Percentiles rank a stretch among this genome's conserved stretches.
These are phyloP conservation scores for Trematosphaeria pertusa DNA, from an alignment of 2,329 filamentous ascomycete species.

Conservation along the genomic window DNA sequence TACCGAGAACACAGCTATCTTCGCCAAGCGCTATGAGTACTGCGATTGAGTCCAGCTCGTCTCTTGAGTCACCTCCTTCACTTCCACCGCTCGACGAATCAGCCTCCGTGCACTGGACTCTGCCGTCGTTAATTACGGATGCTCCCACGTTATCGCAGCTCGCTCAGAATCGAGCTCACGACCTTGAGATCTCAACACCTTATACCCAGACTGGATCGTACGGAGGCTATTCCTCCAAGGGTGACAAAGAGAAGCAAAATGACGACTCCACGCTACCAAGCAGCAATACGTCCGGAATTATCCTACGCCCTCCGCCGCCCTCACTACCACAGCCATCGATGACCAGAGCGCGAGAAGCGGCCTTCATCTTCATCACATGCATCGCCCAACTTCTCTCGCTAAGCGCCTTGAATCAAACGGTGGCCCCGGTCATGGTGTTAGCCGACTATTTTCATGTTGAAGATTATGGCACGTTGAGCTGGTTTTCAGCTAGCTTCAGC, in stretches of 20 bases:
- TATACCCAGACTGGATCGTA: neutral
- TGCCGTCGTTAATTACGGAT: neutral
- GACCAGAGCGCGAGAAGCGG: slow-evolving; percentile 17
- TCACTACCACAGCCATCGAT: slow-evolving; percentile 1
- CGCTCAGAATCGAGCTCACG: neutral
- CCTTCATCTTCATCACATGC: slow-evolving; percentile 33
- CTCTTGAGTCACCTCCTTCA: neutral
- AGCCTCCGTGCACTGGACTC: neutral
- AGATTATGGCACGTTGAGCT: slow-evolving; percentile 50
- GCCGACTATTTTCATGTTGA: slow-evolving; percentile 49
- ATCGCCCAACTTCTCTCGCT: slow-evolving; percentile 53
- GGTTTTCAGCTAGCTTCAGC: slow-evolving; percentile 57
- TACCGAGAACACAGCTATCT: no score
- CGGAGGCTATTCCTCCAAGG: neutral
- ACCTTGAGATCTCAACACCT: neutral
- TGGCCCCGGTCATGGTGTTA: slow-evolving; percentile 50
- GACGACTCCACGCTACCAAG: neutral
- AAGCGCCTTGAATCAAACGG: slow-evolving; percentile 43
- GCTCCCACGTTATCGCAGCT: neutral
- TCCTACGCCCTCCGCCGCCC: neutral
- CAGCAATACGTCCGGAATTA: neutral
- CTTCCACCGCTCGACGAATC: neutral
- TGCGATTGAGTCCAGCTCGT: neutral
- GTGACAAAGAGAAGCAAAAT: neutral
- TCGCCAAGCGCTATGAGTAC: no score